Evolutionary conservation across 1,284 basidiomycete genomes (phyloP), one percentile per base, ranked within the genome.

Genomic region (Heterobasidion irregulare): DNA sequence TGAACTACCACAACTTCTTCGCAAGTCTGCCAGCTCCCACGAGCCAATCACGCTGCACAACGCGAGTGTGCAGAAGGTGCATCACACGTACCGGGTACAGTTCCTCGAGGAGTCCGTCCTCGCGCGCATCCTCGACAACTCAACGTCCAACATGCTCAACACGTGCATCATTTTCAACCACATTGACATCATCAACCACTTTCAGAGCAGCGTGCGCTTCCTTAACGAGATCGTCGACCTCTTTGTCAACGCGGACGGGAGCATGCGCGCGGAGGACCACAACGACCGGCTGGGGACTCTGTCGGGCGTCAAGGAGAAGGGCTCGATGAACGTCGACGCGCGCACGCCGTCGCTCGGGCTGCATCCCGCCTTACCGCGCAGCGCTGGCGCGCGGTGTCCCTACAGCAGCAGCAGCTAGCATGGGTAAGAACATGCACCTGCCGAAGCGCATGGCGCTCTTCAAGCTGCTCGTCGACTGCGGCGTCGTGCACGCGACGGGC

Each of bases 91-190:
- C 67, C 90, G 96, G 12, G 79, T 99, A 2, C 90, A 94, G 64
- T 99, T 96, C 71, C 86, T 99, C 61, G 98, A 98, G 70, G 96
- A 99, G 67, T 96, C 99, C 57, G 93, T 99, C 41, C 87, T 99
- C 36, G 94, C 94, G 0, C 85, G 96, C 7, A 85, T 91, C 2
- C 80, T 98, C 48, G 96, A 99, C 66, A 97, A 99, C 68, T 90
- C 93, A 1, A 98, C 94, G 0, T 97, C 98, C 76, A 94, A 94
- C 64, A 93, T 98, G 63, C 83, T 99, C 64, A 98, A 94, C 72
- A 94, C 92, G 15, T 92, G 92, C 71, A 93, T 99, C 68, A 96
- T 98, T 68, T 99, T 96, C 80, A 97, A 98, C 72, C 96, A 99
- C 71, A 94, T 96, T 65, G 96, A 99, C 71, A 98, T 99, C 65